These are phyloP conservation scores for Artemisia princeps DNA, from an alignment of 140 eudicot species.

Conservation along the genomic window DNA sequence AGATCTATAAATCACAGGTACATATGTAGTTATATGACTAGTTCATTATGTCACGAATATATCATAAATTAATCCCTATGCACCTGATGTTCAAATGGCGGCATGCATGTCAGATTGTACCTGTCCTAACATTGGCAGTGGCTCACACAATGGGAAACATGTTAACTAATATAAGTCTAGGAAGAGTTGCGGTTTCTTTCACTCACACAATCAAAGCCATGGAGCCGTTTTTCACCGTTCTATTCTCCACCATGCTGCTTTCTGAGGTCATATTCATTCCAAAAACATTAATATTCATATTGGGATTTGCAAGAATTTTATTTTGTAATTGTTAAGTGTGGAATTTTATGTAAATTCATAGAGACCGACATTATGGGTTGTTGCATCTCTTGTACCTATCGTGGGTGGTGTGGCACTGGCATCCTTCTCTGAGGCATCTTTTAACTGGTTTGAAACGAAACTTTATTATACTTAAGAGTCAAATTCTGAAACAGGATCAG, in stretches of 20 bases:
- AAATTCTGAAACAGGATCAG: background rate
- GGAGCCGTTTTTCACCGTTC: slow-evolving; percentile 95
- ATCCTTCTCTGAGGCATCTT: slow-evolving; percentile 79
- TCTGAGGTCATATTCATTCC: slow-evolving; percentile 46
- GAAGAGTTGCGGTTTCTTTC: slow-evolving; percentile 88
- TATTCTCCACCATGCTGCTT: slow-evolving; percentile 58
- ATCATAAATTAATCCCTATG: background rate
- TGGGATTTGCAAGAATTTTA: background rate
- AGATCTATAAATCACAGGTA: slow-evolving; percentile 62
- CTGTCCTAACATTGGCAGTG: slow-evolving; percentile 55
- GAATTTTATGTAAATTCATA: slow-evolving; percentile 21
- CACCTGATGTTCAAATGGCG: background rate
- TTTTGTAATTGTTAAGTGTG: slow-evolving; percentile 6
- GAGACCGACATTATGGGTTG: slow-evolving; percentile 77
- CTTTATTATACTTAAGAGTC: background rate
- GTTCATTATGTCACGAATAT: background rate
- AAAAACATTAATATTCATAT: background rate
- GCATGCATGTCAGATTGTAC: slow-evolving; percentile 42
- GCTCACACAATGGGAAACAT: slow-evolving; percentile 83
- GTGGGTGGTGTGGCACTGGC: slow-evolving; percentile 96
- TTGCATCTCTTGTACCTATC: slow-evolving; percentile 71
- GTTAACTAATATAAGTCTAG: slow-evolving; percentile 80
- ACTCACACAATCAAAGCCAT: slow-evolving; percentile 96
- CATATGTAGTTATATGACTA: background rate
- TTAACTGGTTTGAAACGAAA: slow-evolving; percentile 57